These are phyloP conservation scores for Buddleja alternifolia DNA, from an alignment of 257 asterid species.

Conservation along the genomic window DNA sequence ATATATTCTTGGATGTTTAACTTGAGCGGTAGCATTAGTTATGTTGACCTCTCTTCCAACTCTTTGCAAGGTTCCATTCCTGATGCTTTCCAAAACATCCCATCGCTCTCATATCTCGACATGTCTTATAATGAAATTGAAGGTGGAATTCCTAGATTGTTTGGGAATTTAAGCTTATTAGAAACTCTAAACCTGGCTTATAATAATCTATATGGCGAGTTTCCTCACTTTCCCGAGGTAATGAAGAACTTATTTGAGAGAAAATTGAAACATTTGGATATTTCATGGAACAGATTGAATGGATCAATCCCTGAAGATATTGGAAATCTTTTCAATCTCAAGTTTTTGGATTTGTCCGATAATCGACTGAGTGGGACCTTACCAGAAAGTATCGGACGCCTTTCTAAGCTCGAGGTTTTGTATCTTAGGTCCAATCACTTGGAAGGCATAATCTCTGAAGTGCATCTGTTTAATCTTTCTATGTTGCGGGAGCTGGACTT, in stretches of 20 bases:
- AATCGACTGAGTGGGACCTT: slow-evolving; percentile 17
- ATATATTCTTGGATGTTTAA: too few relatives aligned
- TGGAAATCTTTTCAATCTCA: too few relatives aligned
- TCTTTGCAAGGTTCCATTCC: background rate
- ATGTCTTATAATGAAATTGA: background rate
- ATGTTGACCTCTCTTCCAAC: too few relatives aligned
- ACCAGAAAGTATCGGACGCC: slow-evolving; percentile 1
- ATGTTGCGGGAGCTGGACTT: slow-evolving; percentile 1
- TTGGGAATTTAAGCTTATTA: too few relatives aligned
- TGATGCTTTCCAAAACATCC: background rate
- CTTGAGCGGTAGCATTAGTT: too few relatives aligned
- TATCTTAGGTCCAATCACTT: slow-evolving; percentile 27
- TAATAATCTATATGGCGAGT: too few relatives aligned
- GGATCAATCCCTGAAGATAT: background rate
- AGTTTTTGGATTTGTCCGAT: background rate
- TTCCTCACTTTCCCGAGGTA: too few relatives aligned
- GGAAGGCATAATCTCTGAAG: slow-evolving; percentile 14
- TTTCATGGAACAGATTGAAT: too few relatives aligned
- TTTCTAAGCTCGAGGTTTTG: slow-evolving; percentile 18
- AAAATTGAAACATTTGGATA: background rate
- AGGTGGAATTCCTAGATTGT: too few relatives aligned
- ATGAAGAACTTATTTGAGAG: background rate
- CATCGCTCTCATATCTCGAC: background rate
- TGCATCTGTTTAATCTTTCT: slow-evolving; percentile 17
- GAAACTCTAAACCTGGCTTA: too few relatives aligned